Percentiles rank a stretch among this genome's conserved stretches.
phyloP scores from a whole-genome alignment of 202 grass and related monocot genomes.

The Thinopyrum obtusiflorum region DNA sequence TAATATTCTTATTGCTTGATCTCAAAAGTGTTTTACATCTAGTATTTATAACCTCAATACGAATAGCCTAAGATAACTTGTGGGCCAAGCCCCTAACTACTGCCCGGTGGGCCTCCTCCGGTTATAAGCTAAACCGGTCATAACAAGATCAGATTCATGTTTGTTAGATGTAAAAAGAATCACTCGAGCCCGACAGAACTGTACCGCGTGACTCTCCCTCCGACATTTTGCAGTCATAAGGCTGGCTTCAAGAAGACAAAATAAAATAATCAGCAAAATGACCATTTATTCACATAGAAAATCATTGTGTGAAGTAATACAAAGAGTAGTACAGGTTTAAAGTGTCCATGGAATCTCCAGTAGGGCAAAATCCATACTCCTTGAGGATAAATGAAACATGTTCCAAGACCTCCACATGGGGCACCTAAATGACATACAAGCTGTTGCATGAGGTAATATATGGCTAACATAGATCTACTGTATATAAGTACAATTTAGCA shows the following conservation, averaged over 20 bases:
- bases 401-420: conserved; percentile 12
- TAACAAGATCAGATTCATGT: neutral
- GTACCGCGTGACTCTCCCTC: neutral
- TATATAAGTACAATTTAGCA: neutral
- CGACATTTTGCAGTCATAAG: conserved; percentile 32
- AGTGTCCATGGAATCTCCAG: conserved; percentile 15
- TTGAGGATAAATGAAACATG: conserved; percentile 30
- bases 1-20: too few relatives aligned
- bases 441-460: conserved; percentile 2
- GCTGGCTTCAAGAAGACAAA: neutral
- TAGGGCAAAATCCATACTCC: conserved; percentile 16
- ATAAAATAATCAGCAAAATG: neutral
- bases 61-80: too few relatives aligned
- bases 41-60: too few relatives aligned
- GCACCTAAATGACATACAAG: conserved; percentile 4
- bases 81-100: too few relatives aligned
- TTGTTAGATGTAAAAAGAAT: neutral
- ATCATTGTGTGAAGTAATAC: conserved; percentile 6
- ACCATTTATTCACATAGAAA: neutral
- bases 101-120: too few relatives aligned
- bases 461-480: neutral
- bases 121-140: too few relatives aligned
- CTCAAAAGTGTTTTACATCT: too few relatives aligned
- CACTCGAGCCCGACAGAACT: conserved; percentile 12
- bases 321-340: conserved; percentile 20